These are phyloP conservation scores for Oryza longistaminata DNA, from an alignment of 176 grass and related monocot genomes.

Conservation along the genomic window DNA sequence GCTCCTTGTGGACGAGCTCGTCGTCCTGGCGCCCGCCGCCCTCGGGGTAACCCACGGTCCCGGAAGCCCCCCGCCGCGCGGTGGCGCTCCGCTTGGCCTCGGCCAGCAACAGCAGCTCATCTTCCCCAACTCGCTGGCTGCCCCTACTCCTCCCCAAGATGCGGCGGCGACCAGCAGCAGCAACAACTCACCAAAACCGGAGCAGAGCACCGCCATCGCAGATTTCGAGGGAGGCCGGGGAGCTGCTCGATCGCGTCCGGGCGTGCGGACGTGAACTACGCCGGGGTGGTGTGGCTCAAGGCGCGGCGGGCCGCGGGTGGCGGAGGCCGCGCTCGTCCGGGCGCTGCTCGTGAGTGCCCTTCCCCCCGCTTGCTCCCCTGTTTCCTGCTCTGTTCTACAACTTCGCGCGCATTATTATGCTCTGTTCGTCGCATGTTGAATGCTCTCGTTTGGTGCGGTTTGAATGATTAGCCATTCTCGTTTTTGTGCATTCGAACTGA, in stretches of 20 bases:
- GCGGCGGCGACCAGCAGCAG: no score
- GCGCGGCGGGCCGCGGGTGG: constrained; percentile 50
- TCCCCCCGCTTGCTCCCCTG: no score
- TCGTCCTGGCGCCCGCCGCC: no score
- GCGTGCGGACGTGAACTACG: constrained; percentile 84
- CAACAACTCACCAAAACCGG: no score
- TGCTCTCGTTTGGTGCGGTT: not conserved
- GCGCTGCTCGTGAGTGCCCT: constrained; percentile 61
- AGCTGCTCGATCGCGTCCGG: constrained; percentile 53
- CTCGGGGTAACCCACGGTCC: no score
- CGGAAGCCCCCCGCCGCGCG: no score
- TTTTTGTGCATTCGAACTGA: not conserved
- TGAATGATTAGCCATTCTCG: not conserved
- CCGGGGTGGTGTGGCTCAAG: constrained; percentile 77
- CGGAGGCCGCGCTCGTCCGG: constrained; percentile 75
- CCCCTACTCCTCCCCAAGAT: no score
- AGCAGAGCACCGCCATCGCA: no score
- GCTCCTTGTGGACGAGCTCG: no score
- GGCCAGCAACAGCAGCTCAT: no score
- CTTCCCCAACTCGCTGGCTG: no score
- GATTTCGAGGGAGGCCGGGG: constrained; percentile 39
- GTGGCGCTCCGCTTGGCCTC: no score
- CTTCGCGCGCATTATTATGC: not conserved
- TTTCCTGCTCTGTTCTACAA: not conserved
- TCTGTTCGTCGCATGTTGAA: not conserved